Percentiles rank a stretch among this genome's conserved stretches.
Conservation (phyloP, 345 rosid species). For the Combretum micranthum region DNA sequence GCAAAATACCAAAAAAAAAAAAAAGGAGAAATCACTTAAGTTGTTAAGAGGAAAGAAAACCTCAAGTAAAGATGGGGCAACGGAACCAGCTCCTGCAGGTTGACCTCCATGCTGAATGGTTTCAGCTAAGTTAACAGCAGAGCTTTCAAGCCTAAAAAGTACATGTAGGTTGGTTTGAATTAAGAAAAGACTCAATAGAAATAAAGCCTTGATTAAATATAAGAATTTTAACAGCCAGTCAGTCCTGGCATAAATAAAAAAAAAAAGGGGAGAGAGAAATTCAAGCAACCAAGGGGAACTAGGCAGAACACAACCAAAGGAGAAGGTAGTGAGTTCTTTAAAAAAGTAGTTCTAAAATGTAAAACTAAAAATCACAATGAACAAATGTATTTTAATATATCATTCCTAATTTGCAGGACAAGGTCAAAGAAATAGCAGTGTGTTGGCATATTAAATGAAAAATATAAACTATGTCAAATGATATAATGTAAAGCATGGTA, state of each 20-base stretch:
- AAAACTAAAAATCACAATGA: background rate
- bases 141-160: constrained; percentile 63
- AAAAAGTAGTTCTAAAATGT: background rate
- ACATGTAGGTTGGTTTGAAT: background rate
- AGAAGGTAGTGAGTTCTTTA: background rate
- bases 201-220: background rate
- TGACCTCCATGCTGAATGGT: constrained; percentile 63
- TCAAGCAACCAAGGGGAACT: background rate
- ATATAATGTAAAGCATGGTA: no score
- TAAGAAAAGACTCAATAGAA: no score
- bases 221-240: background rate
- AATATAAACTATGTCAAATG: no score
- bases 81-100: constrained; percentile 54
- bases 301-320: background rate
- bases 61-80: constrained; percentile 83
- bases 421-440: background rate
- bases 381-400: background rate
- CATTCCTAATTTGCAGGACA: background rate
- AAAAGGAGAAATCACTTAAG: constrained; percentile 4
- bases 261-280: no score
- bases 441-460: no score
- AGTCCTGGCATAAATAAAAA: background rate
- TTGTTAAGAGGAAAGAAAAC: constrained; percentile 25
- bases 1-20: background rate
- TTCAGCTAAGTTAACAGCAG: constrained; percentile 56